Evolutionary conservation across 1,284 basidiomycete genomes (phyloP), one percentile per base, ranked within the genome.

Genomic region (Ganoderma sinense): DNA sequence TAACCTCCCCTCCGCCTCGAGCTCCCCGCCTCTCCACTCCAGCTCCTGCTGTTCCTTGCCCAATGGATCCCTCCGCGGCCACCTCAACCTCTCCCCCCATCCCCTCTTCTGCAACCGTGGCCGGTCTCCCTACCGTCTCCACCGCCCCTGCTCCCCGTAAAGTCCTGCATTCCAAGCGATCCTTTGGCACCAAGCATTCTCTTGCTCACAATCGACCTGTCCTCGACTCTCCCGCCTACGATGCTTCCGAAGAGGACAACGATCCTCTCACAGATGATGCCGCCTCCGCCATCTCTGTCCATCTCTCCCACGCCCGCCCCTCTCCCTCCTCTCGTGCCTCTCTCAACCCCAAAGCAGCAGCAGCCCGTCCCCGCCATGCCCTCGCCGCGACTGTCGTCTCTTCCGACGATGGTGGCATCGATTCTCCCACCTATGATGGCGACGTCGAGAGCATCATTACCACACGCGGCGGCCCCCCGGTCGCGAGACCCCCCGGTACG

Each of bases 371-470:
- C 26, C 74, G 45, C 43, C 67, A 65, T 69, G 73, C 62, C 68
- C 76, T 67, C 72, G 78, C 69, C 89, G 89, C 78, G 87, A 88
- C 68, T 84, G 88, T 91, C 69, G 79, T 90, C 67, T 90, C 88
- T 26, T 91, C 93, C 74, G 92, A 92, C 64, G 89, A 90, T 75
- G 72, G 71, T 51, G 91, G 92, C 68, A 86, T 92, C 13, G 93
- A 94, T 77, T 93, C 91, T 0, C 92, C 92, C 40, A 97, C 95
- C 0, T 97, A 97, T 79, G 95, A 97, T 77, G 95, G 95, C 55
- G 95, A 97, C 81, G 85, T 97, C 69, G 95, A 97, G 79, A 92
- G 89, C 63, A 91, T 88, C 77, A 91, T 87, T 76, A 89, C 91
- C 6, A 92, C 88, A n/a, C 87, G 84, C 48, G 84, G 85, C 48